phyloP scores from a whole-genome alignment of 345 rosid species.

The Bruguiera sexangula region DNA sequence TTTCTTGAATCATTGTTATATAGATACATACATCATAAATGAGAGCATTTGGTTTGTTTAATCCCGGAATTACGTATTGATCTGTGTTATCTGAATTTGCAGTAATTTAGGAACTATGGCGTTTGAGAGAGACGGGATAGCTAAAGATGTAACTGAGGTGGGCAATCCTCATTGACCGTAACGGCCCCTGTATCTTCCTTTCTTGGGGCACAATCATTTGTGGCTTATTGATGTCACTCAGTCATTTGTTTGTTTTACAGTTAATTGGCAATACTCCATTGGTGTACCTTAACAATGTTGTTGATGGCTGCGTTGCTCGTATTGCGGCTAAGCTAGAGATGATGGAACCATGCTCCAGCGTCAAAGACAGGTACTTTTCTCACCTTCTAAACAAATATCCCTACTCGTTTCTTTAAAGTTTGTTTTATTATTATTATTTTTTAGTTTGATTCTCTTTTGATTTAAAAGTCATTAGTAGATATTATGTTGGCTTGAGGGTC shows the following conservation, averaged over 20 bases:
- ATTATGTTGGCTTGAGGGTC: too few species aligned
- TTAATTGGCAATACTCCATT: constrained; percentile 22
- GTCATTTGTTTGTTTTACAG: not conserved
- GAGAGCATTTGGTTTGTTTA: too few species aligned
- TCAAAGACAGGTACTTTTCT: constrained; percentile 22
- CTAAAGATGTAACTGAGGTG: constrained; percentile 85
- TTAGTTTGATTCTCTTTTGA: too few species aligned
- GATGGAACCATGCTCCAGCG: constrained; percentile 31
- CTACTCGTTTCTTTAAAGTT: not conserved
- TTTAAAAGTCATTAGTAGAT: too few species aligned
- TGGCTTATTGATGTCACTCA: not conserved
- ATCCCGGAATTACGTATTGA: not conserved
- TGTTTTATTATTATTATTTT: not conserved
- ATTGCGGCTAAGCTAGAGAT: constrained; percentile 24
- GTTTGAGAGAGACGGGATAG: constrained; percentile 43
- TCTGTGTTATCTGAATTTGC: not conserved
- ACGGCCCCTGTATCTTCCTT: too few species aligned
- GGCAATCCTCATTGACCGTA: constrained; percentile 1
- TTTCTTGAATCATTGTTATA: too few species aligned
- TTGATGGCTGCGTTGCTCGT: constrained; percentile 27
- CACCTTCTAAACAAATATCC: not conserved
- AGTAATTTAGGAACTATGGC: constrained; percentile 47
- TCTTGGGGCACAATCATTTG: too few species aligned
- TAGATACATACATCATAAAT: too few species aligned
- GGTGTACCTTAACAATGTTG: constrained; percentile 22